These are phyloP conservation scores for Cladosporium sphaerospermum DNA, from an alignment of 2,329 filamentous ascomycete genomes.

Conservation along the genomic window DNA sequence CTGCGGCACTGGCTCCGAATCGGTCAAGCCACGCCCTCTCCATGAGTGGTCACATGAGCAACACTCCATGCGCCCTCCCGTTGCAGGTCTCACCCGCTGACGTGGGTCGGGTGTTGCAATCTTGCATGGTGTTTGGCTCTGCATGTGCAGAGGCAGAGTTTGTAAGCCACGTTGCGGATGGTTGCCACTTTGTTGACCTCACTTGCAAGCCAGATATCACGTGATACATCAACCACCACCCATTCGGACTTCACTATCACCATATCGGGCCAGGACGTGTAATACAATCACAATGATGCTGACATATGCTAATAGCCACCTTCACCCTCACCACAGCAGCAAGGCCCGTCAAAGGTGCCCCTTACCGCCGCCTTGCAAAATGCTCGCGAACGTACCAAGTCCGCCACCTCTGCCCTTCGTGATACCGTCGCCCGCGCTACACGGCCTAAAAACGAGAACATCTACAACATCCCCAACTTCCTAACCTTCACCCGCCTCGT, in stretches of 20 bases:
- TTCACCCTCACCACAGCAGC: neutral
- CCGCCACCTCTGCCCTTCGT: conserved; percentile 26
- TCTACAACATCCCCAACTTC: conserved; percentile 93
- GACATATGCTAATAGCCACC: neutral
- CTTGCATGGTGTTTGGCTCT: neutral
- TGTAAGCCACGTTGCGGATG: neutral
- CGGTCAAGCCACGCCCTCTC: neutral
- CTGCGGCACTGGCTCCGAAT: neutral
- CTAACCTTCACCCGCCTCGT: conserved; percentile 81
- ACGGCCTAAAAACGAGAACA: conserved; percentile 61
- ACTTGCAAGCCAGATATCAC: neutral
- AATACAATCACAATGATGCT: neutral
- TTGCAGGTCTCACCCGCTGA: neutral
- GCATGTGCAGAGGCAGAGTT: neutral
- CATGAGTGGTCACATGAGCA: conserved; percentile 5
- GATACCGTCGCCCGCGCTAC: conserved; percentile 36
- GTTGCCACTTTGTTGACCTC: neutral
- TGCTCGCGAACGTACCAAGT: conserved; percentile 25
- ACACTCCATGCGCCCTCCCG: conserved; percentile 1
- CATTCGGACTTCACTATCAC: neutral
- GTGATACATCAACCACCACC: neutral
- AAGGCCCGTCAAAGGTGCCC: conserved; percentile 16
- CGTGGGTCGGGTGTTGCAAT: neutral
- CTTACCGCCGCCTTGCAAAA: conserved; percentile 20
- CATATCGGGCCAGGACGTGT: neutral